Evolutionary conservation across 345 rosid genomes (phyloP).

Genomic region (Camelina hispida): DNA sequence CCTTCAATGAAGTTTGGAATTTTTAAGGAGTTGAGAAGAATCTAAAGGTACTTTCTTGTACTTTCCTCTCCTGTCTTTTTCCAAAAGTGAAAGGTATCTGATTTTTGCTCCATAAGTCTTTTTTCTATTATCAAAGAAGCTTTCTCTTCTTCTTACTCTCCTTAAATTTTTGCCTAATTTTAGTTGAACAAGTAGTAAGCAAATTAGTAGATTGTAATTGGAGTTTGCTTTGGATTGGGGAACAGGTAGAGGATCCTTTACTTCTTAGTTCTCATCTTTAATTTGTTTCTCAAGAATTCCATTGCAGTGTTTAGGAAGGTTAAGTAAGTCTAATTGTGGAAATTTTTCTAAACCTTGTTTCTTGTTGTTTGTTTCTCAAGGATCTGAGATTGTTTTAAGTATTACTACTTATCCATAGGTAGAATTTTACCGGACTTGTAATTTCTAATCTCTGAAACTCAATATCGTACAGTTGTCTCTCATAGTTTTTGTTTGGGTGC

Average conservation of each 20-base stretch:
- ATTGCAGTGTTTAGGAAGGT: slow-evolving; percentile 37
- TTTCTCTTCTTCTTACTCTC: slow-evolving; percentile 23
- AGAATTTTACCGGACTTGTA: slow-evolving; percentile 2
- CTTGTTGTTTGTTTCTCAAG: slow-evolving; percentile 22
- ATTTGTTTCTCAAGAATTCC: slow-evolving; percentile 37
- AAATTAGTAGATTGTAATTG: slow-evolving; percentile 22
- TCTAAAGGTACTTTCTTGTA: slow-evolving; percentile 47
- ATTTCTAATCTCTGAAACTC: background rate
- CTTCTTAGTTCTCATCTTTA: slow-evolving; percentile 22
- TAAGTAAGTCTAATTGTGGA: slow-evolving; percentile 9
- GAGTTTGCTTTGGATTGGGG: slow-evolving; percentile 33
- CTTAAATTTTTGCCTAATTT: slow-evolving; percentile 5
- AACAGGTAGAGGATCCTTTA: slow-evolving; percentile 36
- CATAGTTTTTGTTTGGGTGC: background rate
- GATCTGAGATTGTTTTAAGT: slow-evolving; percentile 29
- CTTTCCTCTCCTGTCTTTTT: slow-evolving; percentile 34
- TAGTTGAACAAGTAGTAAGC: slow-evolving; percentile 11
- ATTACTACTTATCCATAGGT: slow-evolving; percentile 18
- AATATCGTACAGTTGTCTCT: background rate
- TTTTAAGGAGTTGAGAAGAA: slow-evolving; percentile 35
- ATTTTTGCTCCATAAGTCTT: slow-evolving; percentile 34
- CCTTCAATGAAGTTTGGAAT: slow-evolving; percentile 45
- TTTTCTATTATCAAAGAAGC: background rate
- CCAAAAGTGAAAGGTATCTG: slow-evolving; percentile 20
- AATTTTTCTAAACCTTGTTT: slow-evolving; percentile 9